Conservation (phyloP, 495 filamentous ascomycete genomes). For the Mytilinidion resinicola region DNA sequence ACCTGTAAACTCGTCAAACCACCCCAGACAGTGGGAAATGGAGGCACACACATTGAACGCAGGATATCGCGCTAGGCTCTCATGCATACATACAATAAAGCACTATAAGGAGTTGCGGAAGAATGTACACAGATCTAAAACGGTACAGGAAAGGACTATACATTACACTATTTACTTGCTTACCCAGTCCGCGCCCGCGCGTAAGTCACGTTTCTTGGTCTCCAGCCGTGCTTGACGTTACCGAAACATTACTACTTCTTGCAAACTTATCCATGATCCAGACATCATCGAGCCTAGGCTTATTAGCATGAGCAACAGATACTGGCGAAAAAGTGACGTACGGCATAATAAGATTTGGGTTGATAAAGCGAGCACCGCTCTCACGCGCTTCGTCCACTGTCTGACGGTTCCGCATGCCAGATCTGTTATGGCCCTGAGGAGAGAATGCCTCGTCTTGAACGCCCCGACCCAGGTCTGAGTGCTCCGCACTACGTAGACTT, state of each 20-base stretch:
- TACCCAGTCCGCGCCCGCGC: too few species aligned
- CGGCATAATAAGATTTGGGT: slow-evolving; percentile 65
- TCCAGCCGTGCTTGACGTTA: slow-evolving; percentile 7
- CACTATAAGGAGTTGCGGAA: too few species aligned
- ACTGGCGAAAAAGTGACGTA: slow-evolving; percentile 36
- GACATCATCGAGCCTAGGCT: slow-evolving; percentile 32
- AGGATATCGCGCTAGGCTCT: too few species aligned
- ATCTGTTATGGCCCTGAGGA: not conserved
- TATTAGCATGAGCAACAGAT: slow-evolving; percentile 8
- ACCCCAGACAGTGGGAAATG: too few species aligned
- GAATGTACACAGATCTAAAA: too few species aligned
- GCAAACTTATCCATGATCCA: slow-evolving; percentile 35
- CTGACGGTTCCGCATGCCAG: slow-evolving; percentile 38
- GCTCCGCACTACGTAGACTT: slow-evolving; percentile 62
- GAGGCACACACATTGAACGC: too few species aligned
- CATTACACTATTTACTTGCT: too few species aligned
- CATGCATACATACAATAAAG: too few species aligned
- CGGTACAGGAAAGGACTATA: too few species aligned
- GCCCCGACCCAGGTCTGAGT: slow-evolving; percentile 23
- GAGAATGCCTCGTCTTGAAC: slow-evolving; percentile 15
- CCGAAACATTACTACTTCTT: slow-evolving; percentile 17
- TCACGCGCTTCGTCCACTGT: slow-evolving; percentile 63
- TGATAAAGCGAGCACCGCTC: slow-evolving; percentile 60
- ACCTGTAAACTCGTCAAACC: too few species aligned
- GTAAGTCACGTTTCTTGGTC: not conserved